A percentile compares a stretch with the other conserved stretches of the same genome.
Evolutionary conservation across 148 eudicot genomes (phyloP).

Genomic region (Nepenthes gracilis): DNA sequence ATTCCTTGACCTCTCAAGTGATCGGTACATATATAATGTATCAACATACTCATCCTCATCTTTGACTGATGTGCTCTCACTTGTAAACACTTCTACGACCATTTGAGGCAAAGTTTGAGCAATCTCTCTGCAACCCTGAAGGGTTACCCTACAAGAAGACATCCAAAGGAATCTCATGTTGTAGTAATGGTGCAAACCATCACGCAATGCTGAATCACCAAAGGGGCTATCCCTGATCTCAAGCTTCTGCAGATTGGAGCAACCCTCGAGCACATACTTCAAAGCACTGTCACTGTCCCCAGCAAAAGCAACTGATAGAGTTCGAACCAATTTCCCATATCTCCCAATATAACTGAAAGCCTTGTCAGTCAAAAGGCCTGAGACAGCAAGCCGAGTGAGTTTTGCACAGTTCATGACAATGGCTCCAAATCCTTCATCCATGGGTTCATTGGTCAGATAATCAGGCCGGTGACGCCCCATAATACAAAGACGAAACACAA

Average conservation of each 20-base stretch:
- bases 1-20: slow-evolving; percentile 60
- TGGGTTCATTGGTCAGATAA: slow-evolving; percentile 54
- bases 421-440: slow-evolving; percentile 94
- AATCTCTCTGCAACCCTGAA: slow-evolving; percentile 42
- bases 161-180: slow-evolving; percentile 88
- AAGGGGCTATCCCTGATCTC: slow-evolving; percentile 88
- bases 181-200: slow-evolving; percentile 58
- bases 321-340: slow-evolving; percentile 62
- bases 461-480: slow-evolving; percentile 75
- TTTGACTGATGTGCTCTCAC: slow-evolving; percentile 14
- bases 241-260: slow-evolving; percentile 64
- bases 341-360: slow-evolving; percentile 68
- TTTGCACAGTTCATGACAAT: slow-evolving; percentile 83
- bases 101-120: slow-evolving; percentile 43
- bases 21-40: slow-evolving; percentile 62
- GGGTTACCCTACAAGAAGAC: slow-evolving; percentile 60
- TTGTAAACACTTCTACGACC: slow-evolving; percentile 51
- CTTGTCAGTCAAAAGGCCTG: slow-evolving; percentile 63
- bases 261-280: slow-evolving; percentile 65
- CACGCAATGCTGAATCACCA: slow-evolving; percentile 51
- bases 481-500: slow-evolving; percentile 78
- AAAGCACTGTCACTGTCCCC: slow-evolving; percentile 69
- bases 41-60: slow-evolving; percentile 34
- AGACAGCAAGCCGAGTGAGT: slow-evolving; percentile 70
- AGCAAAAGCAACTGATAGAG: slow-evolving; percentile 80